Base-by-base conservation (phyloP, 257 asterid genomes). In the Ilex asprella region DNA sequence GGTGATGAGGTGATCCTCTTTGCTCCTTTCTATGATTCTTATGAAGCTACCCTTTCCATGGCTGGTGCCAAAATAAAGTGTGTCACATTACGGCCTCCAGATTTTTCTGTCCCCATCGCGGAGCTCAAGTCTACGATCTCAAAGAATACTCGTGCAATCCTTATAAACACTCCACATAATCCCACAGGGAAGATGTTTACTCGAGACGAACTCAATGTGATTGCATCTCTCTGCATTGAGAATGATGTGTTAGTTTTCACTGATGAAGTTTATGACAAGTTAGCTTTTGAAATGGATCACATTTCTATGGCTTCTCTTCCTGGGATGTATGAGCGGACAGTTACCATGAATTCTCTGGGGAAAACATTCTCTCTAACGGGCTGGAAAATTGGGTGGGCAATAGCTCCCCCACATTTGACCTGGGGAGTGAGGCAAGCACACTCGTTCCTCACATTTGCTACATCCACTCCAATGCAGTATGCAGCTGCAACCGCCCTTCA, bases 341-440 rank as follows among this genome's bases (percentile, higher is more conserved):
- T 92, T 2, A 92, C 99, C 16, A 21, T 85, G 67, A 92, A 92
- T 65, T 92, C 99, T 27, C 61, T 92, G 66, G 99, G 99, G 73
- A 92, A 92, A 88, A 92, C 99, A 0, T 92, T 92, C 65, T 92
- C 99, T 0, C 70, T 92, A 27, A 92, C 99, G 0, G 99, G 99
- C 60, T 92, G 99, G 99, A 92, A 92, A 65, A 86, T 89, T 12
- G 99, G 99, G 10, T 92, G 99, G 99, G 95, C 99, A 0, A 81
- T 92, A 44, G 99, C 97, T 27, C 97, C 99, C 0, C 86, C 94
- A 6, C 96, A 89, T 63, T 70, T 92, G 76, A 82, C 89, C 0
- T 92, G 99, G 99, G 99, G 99, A 7, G 75, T 92, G 46, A 82
- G 96, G 61, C 97, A 86, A 67, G 99, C 97, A 0, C 99, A 92